Conservation (phyloP, 2,329 filamentous ascomycete species). For the Cytospora schulzeri region DNA sequence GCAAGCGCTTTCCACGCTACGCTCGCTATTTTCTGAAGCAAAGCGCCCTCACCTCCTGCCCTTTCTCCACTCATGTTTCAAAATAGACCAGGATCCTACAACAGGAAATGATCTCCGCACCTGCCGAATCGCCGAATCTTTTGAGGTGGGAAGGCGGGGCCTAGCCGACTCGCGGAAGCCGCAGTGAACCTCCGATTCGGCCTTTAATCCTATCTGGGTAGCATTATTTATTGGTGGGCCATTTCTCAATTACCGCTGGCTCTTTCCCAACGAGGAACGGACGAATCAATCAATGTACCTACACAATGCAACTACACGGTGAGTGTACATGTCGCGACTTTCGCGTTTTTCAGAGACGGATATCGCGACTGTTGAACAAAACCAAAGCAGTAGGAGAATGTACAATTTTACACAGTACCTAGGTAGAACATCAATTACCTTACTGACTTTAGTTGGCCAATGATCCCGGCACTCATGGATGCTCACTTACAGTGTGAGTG, state of each 20-base stretch:
- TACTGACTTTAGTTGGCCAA: neutral
- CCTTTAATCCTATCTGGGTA: neutral
- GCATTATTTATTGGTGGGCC: neutral
- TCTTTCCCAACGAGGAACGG: neutral
- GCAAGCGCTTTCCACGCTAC: slow-evolving; percentile 11
- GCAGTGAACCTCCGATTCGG: slow-evolving; percentile 23
- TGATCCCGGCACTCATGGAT: too few species aligned
- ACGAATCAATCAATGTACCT: neutral
- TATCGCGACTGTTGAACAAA: neutral
- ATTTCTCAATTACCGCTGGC: neutral
- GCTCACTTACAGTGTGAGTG: neutral
- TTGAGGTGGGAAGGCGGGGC: slow-evolving; percentile 30
- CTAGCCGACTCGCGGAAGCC: slow-evolving; percentile 20
- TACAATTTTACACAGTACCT: too few species aligned
- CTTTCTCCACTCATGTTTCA: slow-evolving; percentile 50
- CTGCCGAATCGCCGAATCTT: slow-evolving; percentile 25
- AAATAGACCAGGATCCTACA: slow-evolving; percentile 37
- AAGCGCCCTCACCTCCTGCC: slow-evolving; percentile 36
- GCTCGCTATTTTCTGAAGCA: slow-evolving; percentile 48
- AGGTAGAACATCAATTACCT: neutral
- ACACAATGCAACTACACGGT: neutral
- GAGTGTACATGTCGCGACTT: neutral
- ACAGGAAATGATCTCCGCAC: slow-evolving; percentile 11
- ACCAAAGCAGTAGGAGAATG: neutral
- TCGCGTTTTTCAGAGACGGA: neutral